These are phyloP conservation scores for Phialocephala subalpina DNA, from an alignment of 2,329 filamentous ascomycete genomes.

Conservation along the genomic window DNA sequence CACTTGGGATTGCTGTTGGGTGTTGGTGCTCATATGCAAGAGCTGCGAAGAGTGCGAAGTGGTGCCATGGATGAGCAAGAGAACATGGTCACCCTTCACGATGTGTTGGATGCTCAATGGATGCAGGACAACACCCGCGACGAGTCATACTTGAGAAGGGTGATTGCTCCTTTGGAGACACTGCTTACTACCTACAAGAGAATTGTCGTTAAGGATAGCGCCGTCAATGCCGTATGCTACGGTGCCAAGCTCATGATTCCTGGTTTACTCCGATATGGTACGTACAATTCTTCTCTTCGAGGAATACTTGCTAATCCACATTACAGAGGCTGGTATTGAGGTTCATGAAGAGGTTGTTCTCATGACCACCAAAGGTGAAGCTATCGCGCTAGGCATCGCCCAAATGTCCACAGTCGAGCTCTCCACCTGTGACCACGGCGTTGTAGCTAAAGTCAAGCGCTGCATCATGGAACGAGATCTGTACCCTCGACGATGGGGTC, in stretches of 20 bases:
- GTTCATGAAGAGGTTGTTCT: slow-evolving; percentile 95
- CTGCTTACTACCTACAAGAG: slow-evolving; percentile 94
- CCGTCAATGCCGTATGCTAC: slow-evolving; percentile 97
- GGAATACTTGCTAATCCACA: background rate
- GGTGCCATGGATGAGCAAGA: slow-evolving; percentile 95
- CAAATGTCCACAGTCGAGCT: slow-evolving; percentile 99
- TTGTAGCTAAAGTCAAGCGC: slow-evolving; percentile 98
- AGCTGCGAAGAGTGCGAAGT: slow-evolving; percentile 90
- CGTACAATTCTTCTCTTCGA: background rate
- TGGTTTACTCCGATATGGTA: slow-evolving; percentile 89
- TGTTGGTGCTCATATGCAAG: slow-evolving; percentile 98
- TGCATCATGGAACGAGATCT: slow-evolving; percentile 99
- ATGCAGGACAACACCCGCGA: slow-evolving; percentile 94
- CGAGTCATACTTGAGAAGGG: slow-evolving; percentile 88
- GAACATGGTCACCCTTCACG: slow-evolving; percentile 91
- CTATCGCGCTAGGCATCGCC: slow-evolving; percentile 93
- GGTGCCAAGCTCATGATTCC: slow-evolving; percentile 99
- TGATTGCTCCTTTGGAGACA: slow-evolving; percentile 92
- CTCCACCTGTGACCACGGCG: slow-evolving; percentile 95
- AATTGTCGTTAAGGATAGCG: slow-evolving; percentile 95
- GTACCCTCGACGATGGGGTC: slow-evolving; percentile 95
- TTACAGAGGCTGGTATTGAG: slow-evolving; percentile 83
- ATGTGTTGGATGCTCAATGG: slow-evolving; percentile 96
- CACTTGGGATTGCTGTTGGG: slow-evolving; percentile 80
- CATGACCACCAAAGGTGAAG: slow-evolving; percentile 99